Percentiles rank a stretch among this genome's conserved stretches.
phyloP scores from a whole-genome alignment of 1,139 yeast species.

The Kodamaea sp. region DNA sequence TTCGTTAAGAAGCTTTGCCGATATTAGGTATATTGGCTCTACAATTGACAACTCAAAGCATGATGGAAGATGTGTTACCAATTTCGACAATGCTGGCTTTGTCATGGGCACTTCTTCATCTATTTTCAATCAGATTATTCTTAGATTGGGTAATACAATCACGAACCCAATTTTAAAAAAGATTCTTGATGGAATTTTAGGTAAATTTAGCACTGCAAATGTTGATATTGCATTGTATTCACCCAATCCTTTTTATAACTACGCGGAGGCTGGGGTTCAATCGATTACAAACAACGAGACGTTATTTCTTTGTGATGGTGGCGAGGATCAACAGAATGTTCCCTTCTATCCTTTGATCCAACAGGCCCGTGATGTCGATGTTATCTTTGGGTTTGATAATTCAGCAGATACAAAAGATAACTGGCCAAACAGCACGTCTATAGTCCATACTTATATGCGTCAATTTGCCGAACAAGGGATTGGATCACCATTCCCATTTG shows the following conservation, averaged over 20 bases:
- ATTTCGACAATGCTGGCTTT: constrained; percentile 72
- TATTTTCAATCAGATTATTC: constrained; percentile 47
- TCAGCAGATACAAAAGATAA: constrained; percentile 67
- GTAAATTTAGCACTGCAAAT: constrained; percentile 22
- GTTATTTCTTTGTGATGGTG: constrained; percentile 80
- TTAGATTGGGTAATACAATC: constrained; percentile 18
- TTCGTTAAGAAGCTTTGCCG: constrained; percentile 27
- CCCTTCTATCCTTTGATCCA: constrained; percentile 78
- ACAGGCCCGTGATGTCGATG: constrained; percentile 67
- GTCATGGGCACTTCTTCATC: constrained; percentile 72
- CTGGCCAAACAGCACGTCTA: constrained; percentile 80
- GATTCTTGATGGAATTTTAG: constrained; percentile 26
- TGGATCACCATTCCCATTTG: constrained; percentile 40
- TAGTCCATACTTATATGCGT: constrained; percentile 51
- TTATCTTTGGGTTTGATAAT: constrained; percentile 78
- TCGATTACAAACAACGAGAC: constrained; percentile 33
- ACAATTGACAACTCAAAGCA: constrained; percentile 24
- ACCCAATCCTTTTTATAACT: constrained; percentile 38
- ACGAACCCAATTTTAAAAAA: constrained; percentile 23
- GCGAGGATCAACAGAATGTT: constrained; percentile 76
- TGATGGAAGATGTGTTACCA: constrained; percentile 43
- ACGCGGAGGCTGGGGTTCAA: constrained; percentile 15
- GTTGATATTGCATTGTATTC: constrained; percentile 39
- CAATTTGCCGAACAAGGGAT: constrained; percentile 44
- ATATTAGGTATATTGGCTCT: constrained; percentile 36